Percentiles rank a stretch among this genome's conserved stretches.
Conservation (phyloP, 192 early-diverging fungal species). For the Linnemannia zychae region DNA sequence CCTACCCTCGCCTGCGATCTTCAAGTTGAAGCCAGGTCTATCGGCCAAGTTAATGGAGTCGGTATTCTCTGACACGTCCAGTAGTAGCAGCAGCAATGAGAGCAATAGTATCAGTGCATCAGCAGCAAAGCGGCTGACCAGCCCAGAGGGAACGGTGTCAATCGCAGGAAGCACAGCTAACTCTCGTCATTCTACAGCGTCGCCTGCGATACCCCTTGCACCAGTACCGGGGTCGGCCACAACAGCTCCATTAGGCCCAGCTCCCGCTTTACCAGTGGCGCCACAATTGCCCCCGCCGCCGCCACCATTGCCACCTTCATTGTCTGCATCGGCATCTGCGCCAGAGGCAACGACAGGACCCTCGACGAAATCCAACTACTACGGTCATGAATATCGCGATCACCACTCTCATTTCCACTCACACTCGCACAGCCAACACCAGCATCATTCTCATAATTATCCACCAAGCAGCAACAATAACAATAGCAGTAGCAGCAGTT, state of each 20-base stretch:
- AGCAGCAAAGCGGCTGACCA: conserved; percentile 24
- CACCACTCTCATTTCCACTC: neutral
- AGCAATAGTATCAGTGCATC: neutral
- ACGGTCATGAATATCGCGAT: neutral
- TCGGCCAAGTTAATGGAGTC: neutral
- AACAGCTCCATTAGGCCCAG: neutral
- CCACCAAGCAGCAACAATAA: neutral
- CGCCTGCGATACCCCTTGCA: neutral
- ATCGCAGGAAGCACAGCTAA: neutral
- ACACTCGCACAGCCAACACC: neutral
- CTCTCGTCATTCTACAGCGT: no score
- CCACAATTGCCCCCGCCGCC: neutral
- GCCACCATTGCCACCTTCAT: conserved; percentile 5
- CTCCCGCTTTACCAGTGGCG: neutral
- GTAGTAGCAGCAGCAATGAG: neutral
- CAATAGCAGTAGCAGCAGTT: neutral
- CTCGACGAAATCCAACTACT: neutral
- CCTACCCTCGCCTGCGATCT: conserved; percentile 26
- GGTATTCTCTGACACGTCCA: neutral
- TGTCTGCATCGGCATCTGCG: neutral
- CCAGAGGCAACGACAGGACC: neutral
- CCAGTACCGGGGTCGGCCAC: neutral
- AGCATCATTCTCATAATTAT: conserved; percentile 12
- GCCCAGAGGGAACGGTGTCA: conserved; percentile 35
- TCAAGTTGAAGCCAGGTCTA: conserved; percentile 13